phyloP scores from a whole-genome alignment of 129 eudicot species.

The Flaveria ramosissima region DNA sequence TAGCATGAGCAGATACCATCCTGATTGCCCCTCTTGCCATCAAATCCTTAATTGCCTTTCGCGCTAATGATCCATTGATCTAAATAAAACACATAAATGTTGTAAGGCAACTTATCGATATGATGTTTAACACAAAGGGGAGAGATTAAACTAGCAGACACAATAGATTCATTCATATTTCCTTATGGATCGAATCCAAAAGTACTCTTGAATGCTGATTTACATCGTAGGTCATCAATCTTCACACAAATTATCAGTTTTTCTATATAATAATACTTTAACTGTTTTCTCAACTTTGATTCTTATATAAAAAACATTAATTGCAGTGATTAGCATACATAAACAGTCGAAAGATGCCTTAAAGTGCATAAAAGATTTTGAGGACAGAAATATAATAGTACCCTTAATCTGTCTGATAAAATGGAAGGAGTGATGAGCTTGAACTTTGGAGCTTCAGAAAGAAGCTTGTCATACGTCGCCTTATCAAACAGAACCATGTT shows the following conservation, averaged over 20 bases:
- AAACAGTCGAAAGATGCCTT: neutral
- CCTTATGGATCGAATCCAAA: neutral
- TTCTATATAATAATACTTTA: neutral
- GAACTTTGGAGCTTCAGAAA: slow-evolving; percentile 81
- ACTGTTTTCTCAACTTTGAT: neutral
- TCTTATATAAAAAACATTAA: neutral
- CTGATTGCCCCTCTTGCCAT: slow-evolving; percentile 82
- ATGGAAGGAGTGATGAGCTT: slow-evolving; percentile 88
- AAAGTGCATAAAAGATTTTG: neutral
- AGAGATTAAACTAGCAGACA: neutral
- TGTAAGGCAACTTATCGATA: neutral
- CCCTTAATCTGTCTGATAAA: slow-evolving; percentile 88
- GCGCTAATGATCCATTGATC: slow-evolving; percentile 89
- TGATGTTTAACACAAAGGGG: neutral
- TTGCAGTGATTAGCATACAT: neutral
- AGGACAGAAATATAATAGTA: slow-evolving; percentile 15
- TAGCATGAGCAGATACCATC: slow-evolving; percentile 73
- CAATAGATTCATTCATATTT: neutral
- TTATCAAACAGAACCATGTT: slow-evolving; percentile 93
- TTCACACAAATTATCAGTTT: neutral
- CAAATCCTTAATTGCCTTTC: slow-evolving; percentile 78
- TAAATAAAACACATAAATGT: slow-evolving; percentile 21
- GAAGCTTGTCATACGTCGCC: slow-evolving; percentile 89
- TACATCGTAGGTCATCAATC: neutral
- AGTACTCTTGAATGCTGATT: neutral